Evolutionary conservation across 805 yeast genomes (phyloP).

Genomic region (Candida maris): DNA sequence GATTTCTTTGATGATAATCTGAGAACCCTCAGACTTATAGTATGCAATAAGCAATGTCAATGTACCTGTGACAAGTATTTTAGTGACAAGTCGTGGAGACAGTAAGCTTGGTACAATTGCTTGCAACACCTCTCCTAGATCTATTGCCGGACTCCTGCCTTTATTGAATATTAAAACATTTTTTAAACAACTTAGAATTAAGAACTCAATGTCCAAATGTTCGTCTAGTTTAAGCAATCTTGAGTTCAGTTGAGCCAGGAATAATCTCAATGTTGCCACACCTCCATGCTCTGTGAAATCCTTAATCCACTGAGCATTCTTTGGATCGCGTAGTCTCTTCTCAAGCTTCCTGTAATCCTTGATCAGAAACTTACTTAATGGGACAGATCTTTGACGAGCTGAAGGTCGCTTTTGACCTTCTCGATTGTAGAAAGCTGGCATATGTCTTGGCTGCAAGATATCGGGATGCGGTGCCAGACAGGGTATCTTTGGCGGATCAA

Average conservation of each 20-base stretch:
- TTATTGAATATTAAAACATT: conserved; percentile 62
- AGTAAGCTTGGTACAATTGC: conserved; percentile 70
- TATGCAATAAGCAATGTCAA: conserved; percentile 45
- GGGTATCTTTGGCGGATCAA: no score
- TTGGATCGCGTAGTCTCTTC: conserved; percentile 12
- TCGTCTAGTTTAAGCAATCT: conserved; percentile 39
- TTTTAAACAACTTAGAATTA: conserved; percentile 72
- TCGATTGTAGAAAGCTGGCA: no score
- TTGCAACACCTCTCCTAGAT: conserved; percentile 44
- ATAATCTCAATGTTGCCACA: conserved; percentile 67
- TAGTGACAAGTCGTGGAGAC: conserved; percentile 70
- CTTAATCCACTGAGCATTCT: conserved; percentile 60
- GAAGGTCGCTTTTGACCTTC: conserved; percentile 35
- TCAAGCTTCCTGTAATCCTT: conserved; percentile 34
- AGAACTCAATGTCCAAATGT: conserved; percentile 65
- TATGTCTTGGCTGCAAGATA: no score
- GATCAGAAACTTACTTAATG: no score
- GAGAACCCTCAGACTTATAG: conserved; percentile 15
- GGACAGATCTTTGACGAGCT: conserved; percentile 39
- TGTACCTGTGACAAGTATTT: conserved; percentile 78
- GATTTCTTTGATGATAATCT: conserved; percentile 12
- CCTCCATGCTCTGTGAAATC: conserved; percentile 79
- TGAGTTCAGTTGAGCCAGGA: conserved; percentile 51
- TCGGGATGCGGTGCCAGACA: no score
- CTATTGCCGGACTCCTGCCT: conserved; percentile 56